Conservation (phyloP, 2,329 filamentous ascomycete species). For the Penicillium psychrosexuale region DNA sequence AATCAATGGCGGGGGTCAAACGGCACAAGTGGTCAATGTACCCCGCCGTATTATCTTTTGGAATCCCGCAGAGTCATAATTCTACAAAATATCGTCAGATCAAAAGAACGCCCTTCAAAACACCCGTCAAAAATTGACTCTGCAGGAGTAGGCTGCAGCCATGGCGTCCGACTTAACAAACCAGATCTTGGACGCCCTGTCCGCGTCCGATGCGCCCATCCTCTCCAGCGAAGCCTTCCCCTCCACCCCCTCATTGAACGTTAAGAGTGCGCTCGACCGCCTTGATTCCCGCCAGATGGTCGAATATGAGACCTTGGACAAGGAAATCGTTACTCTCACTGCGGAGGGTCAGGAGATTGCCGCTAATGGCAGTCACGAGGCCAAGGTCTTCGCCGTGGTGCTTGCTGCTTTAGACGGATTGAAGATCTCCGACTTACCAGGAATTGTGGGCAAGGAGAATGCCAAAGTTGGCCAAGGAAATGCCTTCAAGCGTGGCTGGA, state of each 20-base stretch:
- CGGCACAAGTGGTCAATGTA: conserved; percentile 23
- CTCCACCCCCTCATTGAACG: conserved; percentile 59
- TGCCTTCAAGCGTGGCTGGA: conserved; percentile 76
- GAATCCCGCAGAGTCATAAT: conserved; percentile 33
- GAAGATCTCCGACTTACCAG: conserved; percentile 67
- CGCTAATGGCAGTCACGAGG: conserved; percentile 74
- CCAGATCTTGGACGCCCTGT: conserved; percentile 64
- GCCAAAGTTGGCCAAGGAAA: conserved; percentile 80
- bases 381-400: conserved; percentile 74
- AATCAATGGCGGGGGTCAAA: conserved; percentile 23
- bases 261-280: conserved; percentile 87
- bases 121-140: conserved; percentile 15
- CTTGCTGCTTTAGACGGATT: conserved; percentile 72
- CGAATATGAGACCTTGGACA: conserved; percentile 76
- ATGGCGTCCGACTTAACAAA: conserved; percentile 58
- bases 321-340: conserved; percentile 73
- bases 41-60: conserved; percentile 23
- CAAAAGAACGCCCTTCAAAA: conserved; percentile 14
- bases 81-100: conserved; percentile 27
- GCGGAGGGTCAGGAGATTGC: conserved; percentile 70
- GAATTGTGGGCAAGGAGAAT: conserved; percentile 46
- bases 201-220: conserved; percentile 59
- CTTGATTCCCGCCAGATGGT: conserved; percentile 83
- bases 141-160: conserved; percentile 30
- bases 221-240: conserved; percentile 70